phyloP scores from a whole-genome alignment of 106 monocot species.

The Dendrobium officinale region DNA sequence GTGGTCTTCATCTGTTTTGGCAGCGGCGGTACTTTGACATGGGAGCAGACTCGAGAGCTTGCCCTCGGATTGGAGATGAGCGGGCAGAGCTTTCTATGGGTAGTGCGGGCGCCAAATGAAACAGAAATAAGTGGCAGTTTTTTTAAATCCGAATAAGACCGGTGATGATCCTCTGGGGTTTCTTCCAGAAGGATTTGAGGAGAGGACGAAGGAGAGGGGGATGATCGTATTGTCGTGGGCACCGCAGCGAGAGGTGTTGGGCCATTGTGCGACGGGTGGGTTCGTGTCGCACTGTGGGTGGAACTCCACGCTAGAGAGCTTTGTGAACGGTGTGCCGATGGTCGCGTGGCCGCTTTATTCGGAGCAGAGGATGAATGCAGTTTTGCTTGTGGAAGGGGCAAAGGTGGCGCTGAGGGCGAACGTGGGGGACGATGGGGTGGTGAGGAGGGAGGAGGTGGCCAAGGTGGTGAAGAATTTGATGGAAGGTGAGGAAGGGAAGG shows the following conservation, averaged over 20 bases:
- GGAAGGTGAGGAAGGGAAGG: constrained; percentile 24
- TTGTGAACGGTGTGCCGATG: constrained; percentile 32
- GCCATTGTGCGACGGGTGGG: constrained; percentile 6
- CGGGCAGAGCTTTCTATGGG: constrained; percentile 29
- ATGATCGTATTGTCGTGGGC: constrained; percentile 13
- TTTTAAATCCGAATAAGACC: neutral
- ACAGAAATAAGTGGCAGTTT: neutral
- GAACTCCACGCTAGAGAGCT: constrained; percentile 44
- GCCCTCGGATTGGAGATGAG: constrained; percentile 31
- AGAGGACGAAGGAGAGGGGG: constrained; percentile 11
- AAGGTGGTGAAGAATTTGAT: constrained; percentile 24
- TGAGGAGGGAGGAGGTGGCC: constrained; percentile 13
- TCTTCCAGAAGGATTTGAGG: constrained; percentile 16
- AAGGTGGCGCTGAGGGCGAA: constrained; percentile 17
- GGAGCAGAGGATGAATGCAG: constrained; percentile 39
- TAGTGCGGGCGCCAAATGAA: constrained; percentile 18
- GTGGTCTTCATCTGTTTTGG: constrained; percentile 30
- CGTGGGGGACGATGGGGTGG: constrained; percentile 1
- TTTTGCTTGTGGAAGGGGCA: constrained; percentile 23
- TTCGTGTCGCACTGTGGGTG: constrained; percentile 39
- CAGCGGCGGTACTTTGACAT: constrained; percentile 20
- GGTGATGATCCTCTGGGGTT: constrained; percentile 5
- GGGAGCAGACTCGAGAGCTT: constrained; percentile 21
- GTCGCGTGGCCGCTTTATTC: constrained; percentile 43
- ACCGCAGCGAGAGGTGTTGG: constrained; percentile 14